phyloP scores from a whole-genome alignment of 2,329 filamentous ascomycete species.

The Aspergillus thermomutatus region DNA sequence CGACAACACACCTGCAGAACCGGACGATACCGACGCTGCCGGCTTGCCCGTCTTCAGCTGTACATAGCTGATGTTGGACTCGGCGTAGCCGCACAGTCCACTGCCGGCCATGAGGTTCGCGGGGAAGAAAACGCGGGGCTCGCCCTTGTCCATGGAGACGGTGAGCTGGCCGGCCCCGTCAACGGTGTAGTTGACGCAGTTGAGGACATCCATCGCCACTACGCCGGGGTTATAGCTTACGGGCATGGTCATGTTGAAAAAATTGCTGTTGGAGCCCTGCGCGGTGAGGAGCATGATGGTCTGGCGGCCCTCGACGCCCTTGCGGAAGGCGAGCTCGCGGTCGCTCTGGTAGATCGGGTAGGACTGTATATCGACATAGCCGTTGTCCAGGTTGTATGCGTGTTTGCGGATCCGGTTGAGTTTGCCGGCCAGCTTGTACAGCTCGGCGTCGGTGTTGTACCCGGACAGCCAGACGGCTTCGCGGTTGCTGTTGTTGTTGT shows the following conservation, averaged over 20 bases:
- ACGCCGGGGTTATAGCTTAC: conserved; percentile 21
- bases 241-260: too few relatives aligned
- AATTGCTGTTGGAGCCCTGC: conserved; percentile 31
- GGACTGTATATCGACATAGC: conserved; percentile 37
- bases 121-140: conserved; percentile 27
- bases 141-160: conserved; percentile 23
- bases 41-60: not conserved
- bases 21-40: not conserved
- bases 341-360: conserved; percentile 39
- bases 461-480: conserved; percentile 55
- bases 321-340: conserved; percentile 41
- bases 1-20: not conserved
- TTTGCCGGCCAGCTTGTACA: conserved; percentile 37
- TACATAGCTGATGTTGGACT: not conserved
- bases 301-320: conserved; percentile 39
- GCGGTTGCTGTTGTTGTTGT: conserved; percentile 45
- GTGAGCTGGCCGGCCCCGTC: conserved; percentile 14
- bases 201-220: conserved; percentile 20
- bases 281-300: conserved; percentile 44
- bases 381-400: conserved; percentile 29
- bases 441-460: conserved; percentile 41
- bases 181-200: conserved; percentile 23
- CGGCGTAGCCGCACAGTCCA: conserved; percentile 20
- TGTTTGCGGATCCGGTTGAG: conserved; percentile 43
- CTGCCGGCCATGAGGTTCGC: conserved; percentile 20